A percentile compares a stretch with the other conserved stretches of the same genome.
Conservation (phyloP, 31 red algal genomes). For the Asparagopsis taxiformis region DNA sequence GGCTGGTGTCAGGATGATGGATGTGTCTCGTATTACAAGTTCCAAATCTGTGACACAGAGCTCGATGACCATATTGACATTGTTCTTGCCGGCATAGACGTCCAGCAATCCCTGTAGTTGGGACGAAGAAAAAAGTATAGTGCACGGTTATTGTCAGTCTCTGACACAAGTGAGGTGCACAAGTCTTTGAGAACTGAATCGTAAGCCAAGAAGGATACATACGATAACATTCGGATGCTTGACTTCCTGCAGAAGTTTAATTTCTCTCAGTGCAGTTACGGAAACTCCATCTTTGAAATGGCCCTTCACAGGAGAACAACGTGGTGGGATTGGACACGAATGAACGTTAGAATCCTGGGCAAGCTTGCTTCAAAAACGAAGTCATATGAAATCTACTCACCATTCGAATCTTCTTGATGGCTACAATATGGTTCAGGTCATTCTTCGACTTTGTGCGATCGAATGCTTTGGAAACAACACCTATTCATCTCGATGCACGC, state of each 20-base stretch:
- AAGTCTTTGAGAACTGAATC: too few species aligned
- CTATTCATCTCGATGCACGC: too few species aligned
- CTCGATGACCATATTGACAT: slow-evolving; percentile 96
- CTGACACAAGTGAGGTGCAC: too few species aligned
- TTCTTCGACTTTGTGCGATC: slow-evolving; percentile 53
- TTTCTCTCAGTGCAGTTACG: slow-evolving; percentile 86
- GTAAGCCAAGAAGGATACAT: too few species aligned
- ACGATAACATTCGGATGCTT: slow-evolving; percentile 95
- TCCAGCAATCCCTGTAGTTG: slow-evolving; percentile 68
- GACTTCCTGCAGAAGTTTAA: slow-evolving; percentile 93
- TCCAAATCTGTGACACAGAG: slow-evolving; percentile 94
- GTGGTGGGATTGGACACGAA: not conserved
- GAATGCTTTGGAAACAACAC: slow-evolving; percentile 86
- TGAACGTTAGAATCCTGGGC: not conserved
- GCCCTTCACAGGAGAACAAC: slow-evolving; percentile 34
- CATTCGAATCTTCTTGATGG: slow-evolving; percentile 98
- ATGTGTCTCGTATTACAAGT: slow-evolving; percentile 75
- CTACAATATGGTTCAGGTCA: slow-evolving; percentile 62
- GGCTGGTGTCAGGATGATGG: slow-evolving; percentile 71
- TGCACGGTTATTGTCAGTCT: too few species aligned
- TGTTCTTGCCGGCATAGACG: slow-evolving; percentile 80
- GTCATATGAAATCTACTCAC: slow-evolving; percentile 19
- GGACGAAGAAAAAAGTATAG: too few species aligned
- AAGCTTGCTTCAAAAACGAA: not conserved
- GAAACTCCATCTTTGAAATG: slow-evolving; percentile 88